Base-by-base conservation (phyloP, 2,329 filamentous ascomycete species). In the Escovopsis sp. region DNA sequence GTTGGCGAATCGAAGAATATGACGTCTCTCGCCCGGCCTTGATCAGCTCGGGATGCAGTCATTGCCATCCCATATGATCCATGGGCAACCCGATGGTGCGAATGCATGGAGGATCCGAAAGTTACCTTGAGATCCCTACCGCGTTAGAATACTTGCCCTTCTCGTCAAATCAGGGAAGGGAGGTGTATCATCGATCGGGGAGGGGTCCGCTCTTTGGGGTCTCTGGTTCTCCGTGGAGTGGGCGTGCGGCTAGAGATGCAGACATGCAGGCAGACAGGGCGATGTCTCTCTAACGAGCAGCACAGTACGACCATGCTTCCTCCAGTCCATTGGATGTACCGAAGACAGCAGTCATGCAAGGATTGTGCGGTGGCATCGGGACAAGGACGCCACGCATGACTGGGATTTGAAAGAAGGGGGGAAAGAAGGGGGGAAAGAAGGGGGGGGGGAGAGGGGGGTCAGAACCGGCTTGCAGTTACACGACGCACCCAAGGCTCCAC, bases 301-400 rank as follows among this genome's bases (percentile, higher is more conserved):
- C 37, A 42, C 39, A 41, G 43, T 48, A 48, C 45, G 43, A 39
- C 17, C 27, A 36, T 36, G 40, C 44, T 45, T 45, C 42, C 42
- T 27, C 34, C 26, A 36, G 38, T 34, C 36, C 44, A 43, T 38
- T 40, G 32, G 42, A 36, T 38, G 44, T 43, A 39, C 36, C 33
- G 39, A 40, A 35, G 39, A 35, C 25, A 36, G 34, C 35, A 42
- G 36, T 29, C 33, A 31, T 29, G 41, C 42, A 47, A 38, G 43
- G 44, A 38, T 46, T 17, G 29, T 38, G 37, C 40, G 21, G 29
- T 14, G 27, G 32, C 41, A 38, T 47, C 44, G 47, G 45, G 46
- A 47, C 37, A 35, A 45, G 39, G 35, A 47, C 42, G 47, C 45
- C 44, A 49, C 39, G 40, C 43, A 46, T 38, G 28, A 36, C 39